Conservation (phyloP, 306 rosid species). For the Abrus pulchellus region DNA sequence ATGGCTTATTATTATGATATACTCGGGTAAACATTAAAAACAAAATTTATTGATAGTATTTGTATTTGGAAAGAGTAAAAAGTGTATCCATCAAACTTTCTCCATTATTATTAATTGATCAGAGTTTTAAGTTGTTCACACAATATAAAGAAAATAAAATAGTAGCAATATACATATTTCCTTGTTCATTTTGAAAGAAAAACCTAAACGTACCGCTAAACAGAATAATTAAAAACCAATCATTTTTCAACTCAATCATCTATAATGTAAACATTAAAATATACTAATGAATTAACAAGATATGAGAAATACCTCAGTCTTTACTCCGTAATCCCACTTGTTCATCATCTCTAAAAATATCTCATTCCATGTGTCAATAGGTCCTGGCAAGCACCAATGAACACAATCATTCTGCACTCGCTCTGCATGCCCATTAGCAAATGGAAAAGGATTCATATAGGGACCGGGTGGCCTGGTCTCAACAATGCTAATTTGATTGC, state of each 20-base stretch:
- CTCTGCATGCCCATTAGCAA: slow-evolving; percentile 58
- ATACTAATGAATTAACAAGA: neutral
- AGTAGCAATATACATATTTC: too few species aligned
- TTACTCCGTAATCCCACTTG: slow-evolving; percentile 56
- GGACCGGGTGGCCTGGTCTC: slow-evolving; percentile 99
- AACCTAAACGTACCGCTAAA: too few species aligned
- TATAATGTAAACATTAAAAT: neutral
- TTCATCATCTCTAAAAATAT: slow-evolving; percentile 65
- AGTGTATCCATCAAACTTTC: too few species aligned
- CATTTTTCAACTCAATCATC: neutral
- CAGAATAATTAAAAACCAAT: neutral
- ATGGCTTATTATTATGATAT: too few species aligned
- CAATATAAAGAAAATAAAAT: too few species aligned
- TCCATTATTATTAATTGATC: too few species aligned
- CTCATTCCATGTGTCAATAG: slow-evolving; percentile 92
- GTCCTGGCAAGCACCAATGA: slow-evolving; percentile 96
- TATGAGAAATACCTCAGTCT: slow-evolving; percentile 41
- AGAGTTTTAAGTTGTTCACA: too few species aligned
- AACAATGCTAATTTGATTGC: slow-evolving; percentile 68
- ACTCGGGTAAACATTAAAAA: too few species aligned
- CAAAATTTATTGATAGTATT: too few species aligned
- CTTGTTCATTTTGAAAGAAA: too few species aligned
- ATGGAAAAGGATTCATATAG: slow-evolving; percentile 82
- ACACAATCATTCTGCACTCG: slow-evolving; percentile 89
- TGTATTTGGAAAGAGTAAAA: too few species aligned